Evolutionary conservation across 768 basidiomycete genomes (phyloP).

Genomic region (Hygrophorus pudorinus): DNA sequence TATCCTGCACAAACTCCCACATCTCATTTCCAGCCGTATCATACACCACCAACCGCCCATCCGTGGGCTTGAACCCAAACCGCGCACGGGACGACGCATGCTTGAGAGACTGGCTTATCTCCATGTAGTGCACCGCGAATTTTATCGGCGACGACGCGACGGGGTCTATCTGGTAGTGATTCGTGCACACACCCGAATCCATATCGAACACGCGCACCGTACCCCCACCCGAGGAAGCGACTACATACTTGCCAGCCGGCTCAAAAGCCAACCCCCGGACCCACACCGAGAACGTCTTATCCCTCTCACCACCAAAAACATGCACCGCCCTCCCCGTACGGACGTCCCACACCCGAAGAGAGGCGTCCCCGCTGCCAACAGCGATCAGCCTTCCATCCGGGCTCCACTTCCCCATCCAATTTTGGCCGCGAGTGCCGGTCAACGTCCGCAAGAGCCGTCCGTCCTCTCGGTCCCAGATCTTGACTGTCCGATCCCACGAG

Average conservation of each 20-base stretch:
- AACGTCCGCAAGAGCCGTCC: slow-evolving; percentile 8
- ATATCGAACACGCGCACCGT: slow-evolving; percentile 8
- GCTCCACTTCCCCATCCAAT: background rate
- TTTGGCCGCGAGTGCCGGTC: slow-evolving; percentile 4
- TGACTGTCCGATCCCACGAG: slow-evolving; percentile 13
- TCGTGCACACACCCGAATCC: slow-evolving; percentile 3
- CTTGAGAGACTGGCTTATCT: background rate
- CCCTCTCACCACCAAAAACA: slow-evolving; percentile 3
- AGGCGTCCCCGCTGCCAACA: slow-evolving; percentile 10
- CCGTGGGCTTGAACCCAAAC: background rate
- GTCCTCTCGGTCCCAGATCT: slow-evolving; percentile 10
- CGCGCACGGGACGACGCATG: background rate
- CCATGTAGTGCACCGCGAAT: background rate
- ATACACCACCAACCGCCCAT: background rate
- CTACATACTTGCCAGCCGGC: slow-evolving; percentile 7
- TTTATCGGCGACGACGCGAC: background rate
- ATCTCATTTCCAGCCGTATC: background rate
- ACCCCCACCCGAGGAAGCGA: slow-evolving; percentile 3
- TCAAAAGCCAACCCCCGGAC: slow-evolving; percentile 9
- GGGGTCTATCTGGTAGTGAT: slow-evolving; percentile 8
- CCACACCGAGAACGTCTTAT: slow-evolving; percentile 5
- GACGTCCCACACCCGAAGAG: slow-evolving; percentile 12
- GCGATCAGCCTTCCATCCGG: slow-evolving; percentile 13
- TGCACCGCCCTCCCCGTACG: slow-evolving; percentile 10
- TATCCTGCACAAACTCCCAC: background rate